Evolutionary conservation across 257 asterid genomes (phyloP).

Genomic region (Solanum pinnatisectum): DNA sequence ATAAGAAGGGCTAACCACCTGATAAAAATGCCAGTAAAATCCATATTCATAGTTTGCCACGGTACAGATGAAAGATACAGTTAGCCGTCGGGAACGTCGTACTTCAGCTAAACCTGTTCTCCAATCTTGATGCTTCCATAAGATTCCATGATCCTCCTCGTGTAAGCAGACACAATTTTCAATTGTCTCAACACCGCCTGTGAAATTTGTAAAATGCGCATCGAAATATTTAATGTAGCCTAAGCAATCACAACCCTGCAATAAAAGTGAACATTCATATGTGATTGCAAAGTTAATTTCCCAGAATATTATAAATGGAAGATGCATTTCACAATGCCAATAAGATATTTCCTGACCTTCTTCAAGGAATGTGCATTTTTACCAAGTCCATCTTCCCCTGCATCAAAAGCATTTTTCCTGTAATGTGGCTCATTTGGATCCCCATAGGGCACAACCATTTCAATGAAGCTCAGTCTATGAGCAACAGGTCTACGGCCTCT

Average conservation of each 20-base stretch:
- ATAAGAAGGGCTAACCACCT: slow-evolving; percentile 3
- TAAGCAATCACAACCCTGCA: slow-evolving; percentile 26
- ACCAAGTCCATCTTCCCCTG: slow-evolving; percentile 26
- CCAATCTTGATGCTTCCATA: slow-evolving; percentile 30
- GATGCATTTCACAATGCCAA: background rate
- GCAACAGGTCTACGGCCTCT: slow-evolving; percentile 24
- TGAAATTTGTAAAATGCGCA: slow-evolving; percentile 20
- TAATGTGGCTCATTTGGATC: slow-evolving; percentile 23
- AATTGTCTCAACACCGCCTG: slow-evolving; percentile 20
- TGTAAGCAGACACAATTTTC: slow-evolving; percentile 26
- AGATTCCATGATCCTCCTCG: slow-evolving; percentile 26
- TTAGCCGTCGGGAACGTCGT: slow-evolving; percentile 17
- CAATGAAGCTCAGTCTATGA: slow-evolving; percentile 27
- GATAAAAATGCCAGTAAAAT: slow-evolving; percentile 24
- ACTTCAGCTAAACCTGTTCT: slow-evolving; percentile 27
- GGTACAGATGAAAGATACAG: slow-evolving; percentile 21
- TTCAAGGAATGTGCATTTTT: slow-evolving; percentile 22
- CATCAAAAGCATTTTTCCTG: slow-evolving; percentile 26
- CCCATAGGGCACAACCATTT: slow-evolving; percentile 38
- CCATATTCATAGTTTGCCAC: slow-evolving; percentile 25
- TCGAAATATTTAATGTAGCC: slow-evolving; percentile 20
- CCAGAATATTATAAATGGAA: background rate
- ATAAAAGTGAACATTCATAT: background rate
- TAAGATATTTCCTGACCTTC: slow-evolving; percentile 3
- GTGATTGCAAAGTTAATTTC: background rate